Percentiles rank a stretch among this genome's conserved stretches.
phyloP scores from a whole-genome alignment of 495 filamentous ascomycete species.

The Xylaria bambusicola region DNA sequence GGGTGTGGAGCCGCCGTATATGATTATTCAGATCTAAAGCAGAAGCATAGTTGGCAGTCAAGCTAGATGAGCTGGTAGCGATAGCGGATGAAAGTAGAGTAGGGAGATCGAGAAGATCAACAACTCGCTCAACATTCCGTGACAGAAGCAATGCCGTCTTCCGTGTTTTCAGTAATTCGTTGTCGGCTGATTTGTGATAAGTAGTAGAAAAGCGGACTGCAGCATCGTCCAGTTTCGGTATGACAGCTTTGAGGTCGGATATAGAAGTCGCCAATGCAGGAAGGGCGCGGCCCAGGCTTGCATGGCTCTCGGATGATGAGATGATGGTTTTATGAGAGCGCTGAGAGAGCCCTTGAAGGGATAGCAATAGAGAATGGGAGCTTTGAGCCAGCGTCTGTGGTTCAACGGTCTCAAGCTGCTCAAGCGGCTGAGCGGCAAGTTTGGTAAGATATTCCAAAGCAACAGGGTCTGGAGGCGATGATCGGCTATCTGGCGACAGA shows the following conservation, averaged over 20 bases:
- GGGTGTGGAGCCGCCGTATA: slow-evolving; percentile 79
- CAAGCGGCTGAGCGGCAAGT: slow-evolving; percentile 76
- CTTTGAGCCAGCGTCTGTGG: slow-evolving; percentile 77
- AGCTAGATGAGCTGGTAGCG: slow-evolving; percentile 43
- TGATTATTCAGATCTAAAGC: slow-evolving; percentile 93
- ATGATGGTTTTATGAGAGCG: slow-evolving; percentile 90
- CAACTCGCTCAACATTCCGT: slow-evolving; percentile 83
- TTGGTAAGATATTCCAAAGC: slow-evolving; percentile 79
- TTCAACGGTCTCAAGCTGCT: slow-evolving; percentile 71
- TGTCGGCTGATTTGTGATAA: slow-evolving; percentile 75
- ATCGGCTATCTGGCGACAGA: slow-evolving; percentile 52
- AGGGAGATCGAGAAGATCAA: slow-evolving; percentile 90
- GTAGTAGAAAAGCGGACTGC: slow-evolving; percentile 79
- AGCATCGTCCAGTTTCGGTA: slow-evolving; percentile 79
- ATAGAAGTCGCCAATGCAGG: slow-evolving; percentile 67
- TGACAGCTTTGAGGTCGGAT: slow-evolving; percentile 63
- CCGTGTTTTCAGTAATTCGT: slow-evolving; percentile 67
- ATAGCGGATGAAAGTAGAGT: slow-evolving; percentile 71
- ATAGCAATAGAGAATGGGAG: slow-evolving; percentile 79
- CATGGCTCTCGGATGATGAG: slow-evolving; percentile 73
- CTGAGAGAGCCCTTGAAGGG: slow-evolving; percentile 84
- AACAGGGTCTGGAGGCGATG: slow-evolving; percentile 60
- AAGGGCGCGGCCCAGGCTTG: slow-evolving; percentile 65
- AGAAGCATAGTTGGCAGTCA: slow-evolving; percentile 72
- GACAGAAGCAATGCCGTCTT: slow-evolving; percentile 83